Conservation (phyloP, 106 monocot species). For the Apostasia shenzhenica region DNA sequence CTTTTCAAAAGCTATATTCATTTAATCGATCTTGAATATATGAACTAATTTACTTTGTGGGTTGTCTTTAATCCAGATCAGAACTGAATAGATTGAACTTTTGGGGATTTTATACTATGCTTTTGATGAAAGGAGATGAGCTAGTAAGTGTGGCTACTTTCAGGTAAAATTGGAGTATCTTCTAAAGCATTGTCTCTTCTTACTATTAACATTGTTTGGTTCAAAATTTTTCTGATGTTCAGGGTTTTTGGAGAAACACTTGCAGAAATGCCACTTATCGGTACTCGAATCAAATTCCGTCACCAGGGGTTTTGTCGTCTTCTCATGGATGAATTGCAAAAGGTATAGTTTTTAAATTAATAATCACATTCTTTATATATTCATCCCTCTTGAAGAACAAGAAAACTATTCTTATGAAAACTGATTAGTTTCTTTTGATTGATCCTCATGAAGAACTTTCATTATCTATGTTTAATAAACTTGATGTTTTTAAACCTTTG, state of each 20-base stretch:
- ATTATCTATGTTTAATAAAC: too few species aligned
- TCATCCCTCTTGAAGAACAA: too few species aligned
- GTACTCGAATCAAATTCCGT: slow-evolving; percentile 40
- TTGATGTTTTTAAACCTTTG: too few species aligned
- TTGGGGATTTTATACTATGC: slow-evolving; percentile 60
- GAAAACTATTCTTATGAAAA: too few species aligned
- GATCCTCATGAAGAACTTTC: too few species aligned
- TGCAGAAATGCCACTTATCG: slow-evolving; percentile 65
- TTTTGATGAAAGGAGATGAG: slow-evolving; percentile 55
- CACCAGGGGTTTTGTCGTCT: slow-evolving; percentile 56
- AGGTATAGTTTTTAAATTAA: slow-evolving; percentile 24
- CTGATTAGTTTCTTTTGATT: too few species aligned
- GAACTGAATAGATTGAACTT: slow-evolving; percentile 55
- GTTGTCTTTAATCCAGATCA: slow-evolving; percentile 24
- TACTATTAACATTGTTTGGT: not conserved
- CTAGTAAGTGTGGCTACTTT: slow-evolving; percentile 49
- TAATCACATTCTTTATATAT: too few species aligned
- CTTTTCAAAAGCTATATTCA: too few species aligned
- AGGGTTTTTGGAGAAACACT: slow-evolving; percentile 46
- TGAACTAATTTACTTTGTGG: too few species aligned
- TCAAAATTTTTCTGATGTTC: not conserved
- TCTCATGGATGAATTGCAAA: slow-evolving; percentile 51
- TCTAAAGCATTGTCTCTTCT: too few species aligned
- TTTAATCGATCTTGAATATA: too few species aligned
- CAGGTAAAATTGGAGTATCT: slow-evolving; percentile 24